Evolutionary conservation across 176 grass and related monocot species (phyloP), one percentile per base, ranked within the genome.

Genomic region (Musa acuminata): DNA sequence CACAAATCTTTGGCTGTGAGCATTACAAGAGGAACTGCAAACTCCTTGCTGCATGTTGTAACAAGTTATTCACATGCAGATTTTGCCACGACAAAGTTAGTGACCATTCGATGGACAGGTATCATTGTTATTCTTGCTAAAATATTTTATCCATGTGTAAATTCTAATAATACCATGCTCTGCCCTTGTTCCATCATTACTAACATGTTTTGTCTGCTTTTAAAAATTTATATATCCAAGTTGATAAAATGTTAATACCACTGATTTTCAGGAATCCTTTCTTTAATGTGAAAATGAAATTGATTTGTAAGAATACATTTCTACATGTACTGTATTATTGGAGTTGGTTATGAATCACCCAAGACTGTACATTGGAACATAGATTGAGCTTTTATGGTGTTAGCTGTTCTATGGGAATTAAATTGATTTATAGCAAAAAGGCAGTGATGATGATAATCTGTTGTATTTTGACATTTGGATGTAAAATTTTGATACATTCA

Each of bases 1-100:
- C 86, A 64, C 76, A 90, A 67, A 59, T 88, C 51, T 96, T 92
- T 78, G 93, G 93, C 26, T 96, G 93, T 76, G 93, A 96, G 21
- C 93, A 96, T 77, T 96, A 96, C 62, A 96, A 96, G 75, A 66
- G 93, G 75, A 96, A 96, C 74, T 96, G 89, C 82, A 96, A 96
- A 69, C 83, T 96, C 76, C 80, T 92, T 71, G 85, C 93, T 65
- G 79, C 81, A 16, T 96, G 93, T 82, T 96, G 93, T 84, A 88
- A 86, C 78, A 96, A 90, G 81, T 77, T 96, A 26, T 96, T 96
- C 83, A 86, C 93, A 16, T 96, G 93, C 82, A 85, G 89, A 71
- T 92, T 96, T 79, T 96, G 93, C 58, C 93, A 96, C 52, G 93
- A 96, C 80, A 92, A 92, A 84, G 83, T 90, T 78, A 96, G 89